Conservation (phyloP, 2,329 filamentous ascomycete genomes). For the Hypomyces rosellus region DNA sequence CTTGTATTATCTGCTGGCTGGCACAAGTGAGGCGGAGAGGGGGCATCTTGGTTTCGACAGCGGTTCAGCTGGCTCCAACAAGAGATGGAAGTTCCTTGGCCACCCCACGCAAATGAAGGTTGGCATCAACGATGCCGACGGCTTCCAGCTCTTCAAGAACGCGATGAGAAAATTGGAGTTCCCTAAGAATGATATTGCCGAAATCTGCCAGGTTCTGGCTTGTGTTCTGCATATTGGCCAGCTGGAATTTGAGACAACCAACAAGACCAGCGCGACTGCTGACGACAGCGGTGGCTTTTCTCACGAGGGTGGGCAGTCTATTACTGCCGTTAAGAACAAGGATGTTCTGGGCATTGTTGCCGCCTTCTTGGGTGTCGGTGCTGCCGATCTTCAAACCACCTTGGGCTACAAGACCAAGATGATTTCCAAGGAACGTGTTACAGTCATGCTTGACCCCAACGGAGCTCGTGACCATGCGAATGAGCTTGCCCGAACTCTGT, state of each 20-base stretch:
- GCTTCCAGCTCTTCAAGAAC: conserved; percentile 96
- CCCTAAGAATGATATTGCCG: conserved; percentile 84
- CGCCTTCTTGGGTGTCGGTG: conserved; percentile 85
- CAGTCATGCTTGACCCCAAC: conserved; percentile 90
- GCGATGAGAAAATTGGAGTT: conserved; percentile 92
- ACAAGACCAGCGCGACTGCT: conserved; percentile 68
- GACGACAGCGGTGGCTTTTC: conserved; percentile 96
- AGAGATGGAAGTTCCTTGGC: conserved; percentile 92
- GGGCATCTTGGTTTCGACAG: conserved; percentile 64
- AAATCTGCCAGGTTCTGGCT: conserved; percentile 92
- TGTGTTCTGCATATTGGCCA: conserved; percentile 96
- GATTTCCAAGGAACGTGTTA: conserved; percentile 93
- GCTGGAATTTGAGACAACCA: conserved; percentile 81
- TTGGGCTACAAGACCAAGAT: conserved; percentile 96
- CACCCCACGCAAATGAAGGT: conserved; percentile 96
- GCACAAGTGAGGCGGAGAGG: conserved; percentile 87
- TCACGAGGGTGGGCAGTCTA: conserved; percentile 80
- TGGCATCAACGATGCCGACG: conserved; percentile 90
- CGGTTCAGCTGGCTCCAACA: conserved; percentile 50
- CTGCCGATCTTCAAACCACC: conserved; percentile 76
- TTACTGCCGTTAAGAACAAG: conserved; percentile 89
- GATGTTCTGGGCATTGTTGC: conserved; percentile 80
- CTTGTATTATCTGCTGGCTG: conserved; percentile 89
- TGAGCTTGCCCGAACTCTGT: conserved; percentile 86
- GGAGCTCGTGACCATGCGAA: conserved; percentile 89